phyloP scores from a whole-genome alignment of 805 yeast species.

The Candida dajiaensis region DNA sequence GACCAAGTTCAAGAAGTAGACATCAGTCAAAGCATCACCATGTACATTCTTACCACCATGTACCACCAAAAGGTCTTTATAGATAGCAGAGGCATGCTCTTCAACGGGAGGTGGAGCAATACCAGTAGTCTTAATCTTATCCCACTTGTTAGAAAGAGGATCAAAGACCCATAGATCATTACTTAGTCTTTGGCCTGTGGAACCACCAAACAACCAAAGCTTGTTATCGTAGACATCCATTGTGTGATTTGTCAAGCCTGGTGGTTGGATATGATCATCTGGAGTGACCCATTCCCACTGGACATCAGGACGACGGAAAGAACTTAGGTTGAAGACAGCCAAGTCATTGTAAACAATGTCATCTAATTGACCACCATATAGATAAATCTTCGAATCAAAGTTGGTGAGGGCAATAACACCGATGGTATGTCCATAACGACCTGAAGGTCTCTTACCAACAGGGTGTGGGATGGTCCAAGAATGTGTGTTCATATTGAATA shows the following conservation, averaged over 20 bases:
- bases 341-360: slow-evolving; percentile 77
- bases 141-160: slow-evolving; percentile 64
- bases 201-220: slow-evolving; percentile 89
- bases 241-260: slow-evolving; percentile 87
- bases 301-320: slow-evolving; percentile 77
- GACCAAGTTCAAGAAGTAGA: slow-evolving; percentile 71
- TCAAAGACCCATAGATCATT: slow-evolving; percentile 81
- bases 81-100: slow-evolving; percentile 83
- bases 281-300: slow-evolving; percentile 76
- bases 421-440: slow-evolving; percentile 92
- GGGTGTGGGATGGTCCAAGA: slow-evolving; percentile 80
- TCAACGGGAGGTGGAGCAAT: slow-evolving; percentile 74
- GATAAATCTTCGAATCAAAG: slow-evolving; percentile 54
- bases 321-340: slow-evolving; percentile 79
- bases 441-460: slow-evolving; percentile 71
- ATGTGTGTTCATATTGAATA: slow-evolving; percentile 72
- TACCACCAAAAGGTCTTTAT: slow-evolving; percentile 71
- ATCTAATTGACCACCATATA: slow-evolving; percentile 95
- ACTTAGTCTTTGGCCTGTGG: slow-evolving; percentile 62
- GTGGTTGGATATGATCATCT: slow-evolving; percentile 48
- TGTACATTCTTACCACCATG: slow-evolving; percentile 83
- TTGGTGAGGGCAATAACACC: slow-evolving; percentile 64
- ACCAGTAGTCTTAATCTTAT: slow-evolving; percentile 63
- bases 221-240: slow-evolving; percentile 76
- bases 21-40: slow-evolving; percentile 60